Evolutionary conservation across 176 grass and related monocot genomes (phyloP).

Genomic region (Zoysia japonica): DNA sequence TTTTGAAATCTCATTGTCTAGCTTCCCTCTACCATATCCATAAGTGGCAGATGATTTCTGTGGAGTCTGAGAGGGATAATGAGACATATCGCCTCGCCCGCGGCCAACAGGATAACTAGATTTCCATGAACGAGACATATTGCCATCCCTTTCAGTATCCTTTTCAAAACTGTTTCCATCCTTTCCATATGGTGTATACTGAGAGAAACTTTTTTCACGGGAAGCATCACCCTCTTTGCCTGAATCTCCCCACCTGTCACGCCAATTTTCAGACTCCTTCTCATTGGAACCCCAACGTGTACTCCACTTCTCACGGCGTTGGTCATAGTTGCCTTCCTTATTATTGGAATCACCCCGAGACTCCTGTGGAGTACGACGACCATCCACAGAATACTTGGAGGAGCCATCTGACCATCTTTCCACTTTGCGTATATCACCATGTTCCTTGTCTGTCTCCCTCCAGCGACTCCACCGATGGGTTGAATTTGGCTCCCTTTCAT

Average conservation of each 20-base stretch:
- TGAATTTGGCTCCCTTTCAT: constrained; percentile 90
- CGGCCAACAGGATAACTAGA: constrained; percentile 67
- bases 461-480: constrained; percentile 64
- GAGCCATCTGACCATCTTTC: constrained; percentile 73
- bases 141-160: constrained; percentile 73
- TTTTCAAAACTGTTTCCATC: constrained; percentile 71
- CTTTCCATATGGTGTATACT: constrained; percentile 49
- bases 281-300: constrained; percentile 78
- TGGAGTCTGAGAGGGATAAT: constrained; percentile 46
- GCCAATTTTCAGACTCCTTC: constrained; percentile 78
- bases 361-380: constrained; percentile 56
- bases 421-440: constrained; percentile 55
- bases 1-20: constrained; percentile 54
- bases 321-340: constrained; percentile 67
- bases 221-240: constrained; percentile 63
- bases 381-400: constrained; percentile 61
- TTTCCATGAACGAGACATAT: constrained; percentile 79
- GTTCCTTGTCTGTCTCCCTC: constrained; percentile 82
- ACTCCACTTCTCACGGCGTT: constrained; percentile 85
- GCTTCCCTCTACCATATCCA: constrained; percentile 77
- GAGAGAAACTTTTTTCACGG: constrained; percentile 56
- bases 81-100: constrained; percentile 66
- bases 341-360: constrained; percentile 66
- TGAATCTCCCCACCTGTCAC: constrained; percentile 67
- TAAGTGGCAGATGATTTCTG: constrained; percentile 51